Evolutionary conservation across 371 early-diverging fungal species (phyloP), one percentile per base, ranked within the genome.

Genomic region (Saksenaea oblongispora): DNA sequence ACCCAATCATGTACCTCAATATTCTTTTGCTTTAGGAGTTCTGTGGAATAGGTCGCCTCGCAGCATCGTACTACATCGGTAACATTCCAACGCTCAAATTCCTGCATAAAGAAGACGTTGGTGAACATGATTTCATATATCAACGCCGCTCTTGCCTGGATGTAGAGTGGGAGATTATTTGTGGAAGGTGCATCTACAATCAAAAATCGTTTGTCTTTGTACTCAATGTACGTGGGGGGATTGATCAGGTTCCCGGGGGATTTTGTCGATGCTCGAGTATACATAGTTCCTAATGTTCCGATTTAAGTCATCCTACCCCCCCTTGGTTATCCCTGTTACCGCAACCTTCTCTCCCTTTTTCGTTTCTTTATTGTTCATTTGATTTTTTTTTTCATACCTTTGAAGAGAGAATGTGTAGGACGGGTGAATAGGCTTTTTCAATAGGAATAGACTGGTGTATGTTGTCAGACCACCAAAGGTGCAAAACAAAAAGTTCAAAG

Each of bases 51-150:
- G 9, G 96, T 95, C 17, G 96, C 93, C 69, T 96, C 93, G 78
- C 96, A 94, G 31, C 92, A 94, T 22, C 94, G 87, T 10, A 94
- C 94, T 8, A 95, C 91, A 58, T 94, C 94, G 4, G 89, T 91
- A 34, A 93, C 94, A 62, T 86, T 76, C 67, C 90, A 84, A 36
- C 70, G 72, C 57, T 76, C 71, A 53, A 80, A 80, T 70, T 73
- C 73, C 73, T 73, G 58, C 27, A 26, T 36, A 58, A 51, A 37
- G 34, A n/a, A 31, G 10, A 10, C 8, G 47, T 26, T 9, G 22
- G 10, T 34, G 24, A 3, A 13, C 36, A 54, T 47, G 36, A 5
- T 35, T 27, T 31, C 31, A 31, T 31, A 31, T 8, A 26, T 60
- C 34, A 41, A 35, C 24, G 51, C 17, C 22, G 17, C 0, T 24